Evolutionary conservation across 257 asterid species (phyloP).

Genomic region (Euphrasia confusa): DNA sequence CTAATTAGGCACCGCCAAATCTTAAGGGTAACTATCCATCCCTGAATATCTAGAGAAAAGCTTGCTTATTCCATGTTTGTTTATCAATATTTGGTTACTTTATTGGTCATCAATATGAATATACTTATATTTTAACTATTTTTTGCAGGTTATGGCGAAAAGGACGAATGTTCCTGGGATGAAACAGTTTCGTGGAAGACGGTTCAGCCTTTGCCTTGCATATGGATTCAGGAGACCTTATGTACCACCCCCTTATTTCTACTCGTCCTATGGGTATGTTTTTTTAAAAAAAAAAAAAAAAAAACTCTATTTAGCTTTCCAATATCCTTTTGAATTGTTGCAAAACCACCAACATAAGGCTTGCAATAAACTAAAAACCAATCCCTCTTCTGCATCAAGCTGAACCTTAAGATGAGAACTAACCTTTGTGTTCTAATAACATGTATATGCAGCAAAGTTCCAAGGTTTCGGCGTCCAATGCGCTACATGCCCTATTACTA

Average conservation of each 20-base stretch:
- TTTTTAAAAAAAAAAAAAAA: no score
- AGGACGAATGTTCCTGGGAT: constrained; percentile 97
- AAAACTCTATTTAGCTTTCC: not conserved
- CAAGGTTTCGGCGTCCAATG: constrained; percentile 78
- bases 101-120: not conserved
- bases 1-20: not conserved
- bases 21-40: not conserved
- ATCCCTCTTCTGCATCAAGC: not conserved
- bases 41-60: not conserved
- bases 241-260: constrained; percentile 67
- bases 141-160: constrained; percentile 66
- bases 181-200: constrained; percentile 81
- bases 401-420: not conserved
- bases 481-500: constrained; percentile 87
- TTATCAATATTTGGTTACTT: constrained; percentile 9
- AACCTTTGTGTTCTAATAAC: constrained; percentile 1
- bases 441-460: constrained; percentile 61
- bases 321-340: not conserved
- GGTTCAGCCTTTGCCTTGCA: constrained; percentile 59
- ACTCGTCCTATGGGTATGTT: constrained; percentile 86
- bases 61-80: not conserved
- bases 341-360: not conserved
- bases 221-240: constrained; percentile 77
- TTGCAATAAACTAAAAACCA: not conserved
- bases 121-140: not conserved